Evolutionary conservation across 495 filamentous ascomycete genomes (phyloP).

Genomic region (Penicilliopsis zonata): DNA sequence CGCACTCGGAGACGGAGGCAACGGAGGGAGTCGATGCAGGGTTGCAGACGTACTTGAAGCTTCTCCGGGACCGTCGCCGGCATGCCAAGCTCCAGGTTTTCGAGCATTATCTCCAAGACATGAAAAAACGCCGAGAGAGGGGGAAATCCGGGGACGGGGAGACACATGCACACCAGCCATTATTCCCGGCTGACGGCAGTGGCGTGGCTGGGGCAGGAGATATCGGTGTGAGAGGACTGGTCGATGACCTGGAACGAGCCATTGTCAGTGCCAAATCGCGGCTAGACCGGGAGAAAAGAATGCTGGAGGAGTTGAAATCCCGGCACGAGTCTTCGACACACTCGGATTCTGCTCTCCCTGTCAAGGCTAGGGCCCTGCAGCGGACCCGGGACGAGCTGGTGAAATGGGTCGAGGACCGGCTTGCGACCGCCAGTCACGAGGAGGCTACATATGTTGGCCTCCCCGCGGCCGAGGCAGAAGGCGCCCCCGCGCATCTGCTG

Average conservation of each 20-base stretch:
- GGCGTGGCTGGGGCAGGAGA: slow-evolving; percentile 9
- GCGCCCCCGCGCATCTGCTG: slow-evolving; percentile 20
- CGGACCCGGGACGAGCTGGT: slow-evolving; percentile 53
- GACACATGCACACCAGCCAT: slow-evolving; percentile 27
- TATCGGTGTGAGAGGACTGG: slow-evolving; percentile 32
- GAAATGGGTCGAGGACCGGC: slow-evolving; percentile 59
- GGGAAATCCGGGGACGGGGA: slow-evolving; percentile 33
- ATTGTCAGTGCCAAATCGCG: slow-evolving; percentile 50
- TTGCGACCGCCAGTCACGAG: slow-evolving; percentile 38
- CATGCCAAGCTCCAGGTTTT: slow-evolving; percentile 44
- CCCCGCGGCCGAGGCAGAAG: slow-evolving; percentile 19
- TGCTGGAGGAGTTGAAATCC: slow-evolving; percentile 44
- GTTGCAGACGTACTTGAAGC: slow-evolving; percentile 38
- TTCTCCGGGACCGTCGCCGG: slow-evolving; percentile 42
- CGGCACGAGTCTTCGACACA: slow-evolving; percentile 12
- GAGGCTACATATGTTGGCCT: slow-evolving; percentile 29
- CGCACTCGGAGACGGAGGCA: slow-evolving; percentile 4
- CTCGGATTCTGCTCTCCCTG: slow-evolving; percentile 10
- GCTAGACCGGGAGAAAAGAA: slow-evolving; percentile 47
- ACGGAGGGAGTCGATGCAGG: slow-evolving; percentile 15
- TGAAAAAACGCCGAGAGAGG: slow-evolving; percentile 22
- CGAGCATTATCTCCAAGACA: slow-evolving; percentile 29
- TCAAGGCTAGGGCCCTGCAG: slow-evolving; percentile 33
- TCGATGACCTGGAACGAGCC: slow-evolving; percentile 51
- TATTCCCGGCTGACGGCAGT: slow-evolving; percentile 13